Conservation (phyloP, 1,139 yeast species). For the Lodderomyces orthopsilosis region DNA sequence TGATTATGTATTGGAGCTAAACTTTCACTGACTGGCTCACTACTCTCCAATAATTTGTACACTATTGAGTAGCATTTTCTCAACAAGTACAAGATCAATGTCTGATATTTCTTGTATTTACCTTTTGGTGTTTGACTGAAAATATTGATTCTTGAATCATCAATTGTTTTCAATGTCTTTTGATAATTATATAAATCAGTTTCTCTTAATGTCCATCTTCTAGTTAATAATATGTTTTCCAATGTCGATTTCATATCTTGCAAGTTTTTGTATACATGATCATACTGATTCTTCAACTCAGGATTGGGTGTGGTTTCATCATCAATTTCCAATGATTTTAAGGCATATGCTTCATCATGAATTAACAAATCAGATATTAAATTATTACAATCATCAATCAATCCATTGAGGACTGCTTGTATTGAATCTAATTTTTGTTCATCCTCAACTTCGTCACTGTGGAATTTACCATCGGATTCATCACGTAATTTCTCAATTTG, state of each 20-base stretch:
- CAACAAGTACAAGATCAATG: constrained; percentile 70
- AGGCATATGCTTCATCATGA: constrained; percentile 10
- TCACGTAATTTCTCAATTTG: constrained; percentile 34
- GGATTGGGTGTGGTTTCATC: constrained; percentile 2
- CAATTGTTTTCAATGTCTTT: constrained; percentile 67
- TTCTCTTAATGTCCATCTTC: constrained; percentile 96
- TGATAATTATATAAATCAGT: constrained; percentile 88
- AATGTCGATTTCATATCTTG: constrained; percentile 66
- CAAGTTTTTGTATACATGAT: constrained; percentile 37
- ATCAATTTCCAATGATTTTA: constrained; percentile 19
- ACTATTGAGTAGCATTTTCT: constrained; percentile 88
- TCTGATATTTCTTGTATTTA: constrained; percentile 44
- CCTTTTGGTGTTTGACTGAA: constrained; percentile 4
- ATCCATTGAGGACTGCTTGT: constrained; percentile 66
- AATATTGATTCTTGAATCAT: constrained; percentile 55
- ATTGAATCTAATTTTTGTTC: constrained; percentile 25
- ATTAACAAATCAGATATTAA: constrained; percentile 68
- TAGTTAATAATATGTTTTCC: constrained; percentile 79
- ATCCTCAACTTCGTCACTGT: constrained; percentile 15
- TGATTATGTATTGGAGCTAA: constrained; percentile 92
- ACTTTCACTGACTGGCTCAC: constrained; percentile 94
- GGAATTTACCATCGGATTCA: constrained; percentile 32
- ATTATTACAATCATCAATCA: constrained; percentile 79
- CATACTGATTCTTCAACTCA: constrained; percentile 14
- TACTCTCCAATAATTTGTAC: constrained; percentile 82